Conservation (phyloP, 2,329 filamentous ascomycete species). For the Sporothrix humicola region DNA sequence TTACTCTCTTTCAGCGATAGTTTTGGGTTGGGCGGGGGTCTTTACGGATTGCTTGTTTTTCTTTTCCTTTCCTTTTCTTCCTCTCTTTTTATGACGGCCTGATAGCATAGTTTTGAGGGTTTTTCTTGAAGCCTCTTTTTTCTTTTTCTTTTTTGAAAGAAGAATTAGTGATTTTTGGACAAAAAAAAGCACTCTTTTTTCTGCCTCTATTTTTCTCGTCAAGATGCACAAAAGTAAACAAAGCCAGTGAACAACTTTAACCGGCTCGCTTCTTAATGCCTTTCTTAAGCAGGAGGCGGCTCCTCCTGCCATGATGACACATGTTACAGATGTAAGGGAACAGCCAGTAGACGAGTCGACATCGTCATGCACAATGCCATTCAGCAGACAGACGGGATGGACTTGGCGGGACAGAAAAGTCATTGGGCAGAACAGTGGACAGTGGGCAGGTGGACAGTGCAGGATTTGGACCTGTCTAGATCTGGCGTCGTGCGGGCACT, state of each 20-base stretch:
- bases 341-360: not conserved
- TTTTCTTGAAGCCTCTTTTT: constrained; percentile 12
- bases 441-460: not conserved
- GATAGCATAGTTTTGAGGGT: constrained; percentile 1
- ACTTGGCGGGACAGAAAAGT: not conserved
- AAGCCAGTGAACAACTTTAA: no score
- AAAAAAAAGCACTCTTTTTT: not conserved
- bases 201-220: not conserved
- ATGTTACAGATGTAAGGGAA: not conserved
- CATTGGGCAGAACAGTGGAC: not conserved
- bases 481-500: not conserved
- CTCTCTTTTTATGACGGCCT: not conserved
- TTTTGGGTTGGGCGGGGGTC: not conserved
- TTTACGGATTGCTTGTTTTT: not conserved
- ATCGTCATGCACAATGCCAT: constrained; percentile 8
- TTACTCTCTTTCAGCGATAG: not conserved
- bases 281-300: no score
- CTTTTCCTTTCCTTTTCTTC: not conserved
- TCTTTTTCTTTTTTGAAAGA: constrained; percentile 8
- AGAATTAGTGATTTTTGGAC: not conserved
- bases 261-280: no score
- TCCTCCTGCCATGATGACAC: not conserved
- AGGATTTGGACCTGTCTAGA: not conserved
- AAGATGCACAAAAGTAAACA: not conserved
- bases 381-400: not conserved